These are phyloP conservation scores for Pestalotiopsis sp. DNA, from an alignment of 2,329 filamentous ascomycete genomes.

Conservation along the genomic window DNA sequence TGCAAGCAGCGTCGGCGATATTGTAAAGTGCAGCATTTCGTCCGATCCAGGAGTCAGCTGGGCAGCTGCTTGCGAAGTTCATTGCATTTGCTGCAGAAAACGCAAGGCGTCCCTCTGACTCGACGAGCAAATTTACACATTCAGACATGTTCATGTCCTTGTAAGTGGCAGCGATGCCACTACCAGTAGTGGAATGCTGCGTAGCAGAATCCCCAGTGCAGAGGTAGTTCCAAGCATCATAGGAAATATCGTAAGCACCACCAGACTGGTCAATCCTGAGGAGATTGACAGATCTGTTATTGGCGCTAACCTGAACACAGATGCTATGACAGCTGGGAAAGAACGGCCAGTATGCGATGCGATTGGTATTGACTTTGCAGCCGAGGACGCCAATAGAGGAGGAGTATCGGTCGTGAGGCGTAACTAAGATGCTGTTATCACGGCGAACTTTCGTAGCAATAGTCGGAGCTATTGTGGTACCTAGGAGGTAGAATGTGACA, in stretches of 20 bases:
- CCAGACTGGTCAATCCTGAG: conserved; percentile 53
- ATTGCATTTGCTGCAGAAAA: conserved; percentile 58
- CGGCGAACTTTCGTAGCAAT: too few species aligned
- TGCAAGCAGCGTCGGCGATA: conserved; percentile 50
- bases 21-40: conserved; percentile 55
- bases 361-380: too few species aligned
- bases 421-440: too few species aligned
- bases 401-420: too few species aligned
- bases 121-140: conserved; percentile 51
- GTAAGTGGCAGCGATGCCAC: conserved; percentile 51
- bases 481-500: too few species aligned
- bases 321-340: too few species aligned
- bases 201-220: conserved; percentile 48
- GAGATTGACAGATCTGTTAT: too few species aligned
- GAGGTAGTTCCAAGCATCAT: conserved; percentile 63
- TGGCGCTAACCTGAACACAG: too few species aligned
- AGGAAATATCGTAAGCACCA: conserved; percentile 58
- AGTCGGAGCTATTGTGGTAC: too few species aligned
- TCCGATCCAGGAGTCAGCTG: conserved; percentile 45
- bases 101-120: conserved; percentile 49
- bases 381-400: too few species aligned
- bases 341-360: too few species aligned
- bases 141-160: conserved; percentile 46
- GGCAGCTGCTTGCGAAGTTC: conserved; percentile 50
- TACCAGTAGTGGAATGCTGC: conserved; percentile 44